Base-by-base conservation (phyloP, 2,329 filamentous ascomycete species). In the Pezicula carpinea region DNA sequence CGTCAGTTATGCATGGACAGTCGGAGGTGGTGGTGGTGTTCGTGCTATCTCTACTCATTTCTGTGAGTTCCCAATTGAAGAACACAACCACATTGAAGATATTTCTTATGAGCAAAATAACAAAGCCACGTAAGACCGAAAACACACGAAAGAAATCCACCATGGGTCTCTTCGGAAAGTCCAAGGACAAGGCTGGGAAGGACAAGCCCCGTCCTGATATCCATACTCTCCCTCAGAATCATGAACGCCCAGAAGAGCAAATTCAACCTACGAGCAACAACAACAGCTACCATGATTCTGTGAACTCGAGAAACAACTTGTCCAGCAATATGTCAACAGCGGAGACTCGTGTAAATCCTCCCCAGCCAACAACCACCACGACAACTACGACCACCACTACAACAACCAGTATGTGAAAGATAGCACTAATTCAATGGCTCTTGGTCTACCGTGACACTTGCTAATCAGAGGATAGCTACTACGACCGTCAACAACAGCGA, bases 331-430 rank as follows among this genome's bases (percentile, higher is more conserved):
- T 53, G 38, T 49, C 49, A n/a, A 50, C 42, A 14, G 19, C 48
- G 18, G 26, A 34, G 31, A 50, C 38, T 34, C 31, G 49, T 23
- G 43, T 53, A 38, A 29, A 41, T 39, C 41, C 41, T 22, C 43
- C 36, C 14, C 54, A 54, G 22, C 53, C 52, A 22, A 53, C 51
- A 39, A 58, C 55, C 8, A 59, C 57, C 0, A 38, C 31, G 3
- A 42, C 55, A 11, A 59, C 57, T 4, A 58, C 57, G 5, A 59
- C 55, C 3, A 59, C 56, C 1, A 59, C 57, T 1, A 59, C 57
- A 1, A 59, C 57, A 15, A 59, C 55, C 15, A 57, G 56, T 59
- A 49, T 41, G 51, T 53, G 3, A 31, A 29, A 29, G 6, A 29
- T 29, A 29, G 26, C 26, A 29, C 26, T 21, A 10, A 10, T 7